Evolutionary conservation across 495 filamentous ascomycete genomes (phyloP), one percentile per base, ranked within the genome.

Genomic region (Penicillium flavigenum): DNA sequence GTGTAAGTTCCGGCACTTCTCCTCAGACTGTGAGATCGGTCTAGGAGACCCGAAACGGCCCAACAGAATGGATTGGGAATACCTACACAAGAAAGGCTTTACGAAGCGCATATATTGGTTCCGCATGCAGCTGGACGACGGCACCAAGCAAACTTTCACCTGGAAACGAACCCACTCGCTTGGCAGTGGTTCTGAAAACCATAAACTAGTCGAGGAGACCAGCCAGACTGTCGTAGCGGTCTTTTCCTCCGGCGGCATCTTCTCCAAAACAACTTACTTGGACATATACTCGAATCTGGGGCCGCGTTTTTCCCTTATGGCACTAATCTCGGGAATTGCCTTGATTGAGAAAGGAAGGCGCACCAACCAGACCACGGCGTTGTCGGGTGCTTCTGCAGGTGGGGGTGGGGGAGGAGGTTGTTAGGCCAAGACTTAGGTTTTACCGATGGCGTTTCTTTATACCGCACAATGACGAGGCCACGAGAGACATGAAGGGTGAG

Each of bases 131-230:
- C 3, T 69, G 1, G 57, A 48, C 2, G 24, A 45, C 22, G 58
- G 56, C 5, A 36, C 24, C 9, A 36, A 26, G 2, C 51, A 58
- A 20, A 57, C 57, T 6, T 75, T 73, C 38, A 49, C 68, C 16
- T 77, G 74, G 74, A 71, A 72, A 50, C 39, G 58, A 29, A 77
- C 72, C 9, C 65, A 65, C 27, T 49, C 56, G n/a, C 62, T 70
- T 14, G 69, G 64, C 4, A 50, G 53, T 7, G 63, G 58, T 19
- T 32, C 24, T 9, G 62, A 59, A 24, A 68, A 66, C 22, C 60
- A 62, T 47, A 75, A 77, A 47, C 54, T 75, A 12, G 63, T 72
- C 19, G 61, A 74, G 20, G 69, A 72, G 38, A 45, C 58, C 5
- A 72, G 34, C 1, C 58, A 58, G 14, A 46, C 57, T 14, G 44